Conservation (phyloP, 768 basidiomycete species). For the Lanmaoa pseudosensibilis region DNA sequence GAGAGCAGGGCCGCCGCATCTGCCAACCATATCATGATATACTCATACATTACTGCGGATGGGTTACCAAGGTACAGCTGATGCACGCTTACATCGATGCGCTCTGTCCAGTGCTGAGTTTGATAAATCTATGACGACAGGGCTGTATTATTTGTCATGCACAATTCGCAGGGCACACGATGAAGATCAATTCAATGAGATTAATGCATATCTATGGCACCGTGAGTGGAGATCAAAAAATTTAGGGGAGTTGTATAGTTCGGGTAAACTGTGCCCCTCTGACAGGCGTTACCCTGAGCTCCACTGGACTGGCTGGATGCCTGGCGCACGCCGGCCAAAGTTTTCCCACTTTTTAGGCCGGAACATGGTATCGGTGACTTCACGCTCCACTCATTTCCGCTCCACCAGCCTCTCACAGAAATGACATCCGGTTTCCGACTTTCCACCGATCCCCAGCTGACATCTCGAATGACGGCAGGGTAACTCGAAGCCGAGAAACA, state of each 20-base stretch:
- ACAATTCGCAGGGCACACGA: background rate
- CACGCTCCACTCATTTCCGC: background rate
- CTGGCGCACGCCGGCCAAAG: too few relatives aligned
- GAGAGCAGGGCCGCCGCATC: background rate
- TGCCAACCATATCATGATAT: background rate
- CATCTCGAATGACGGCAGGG: background rate
- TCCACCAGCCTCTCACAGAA: background rate
- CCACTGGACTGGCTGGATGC: too few relatives aligned
- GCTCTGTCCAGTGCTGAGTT: background rate
- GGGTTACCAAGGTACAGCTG: background rate
- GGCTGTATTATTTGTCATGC: background rate
- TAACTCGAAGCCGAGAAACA: background rate
- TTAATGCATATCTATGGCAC: too few relatives aligned
- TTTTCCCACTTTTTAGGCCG: too few relatives aligned
- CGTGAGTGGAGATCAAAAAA: background rate
- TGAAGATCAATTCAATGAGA: too few relatives aligned
- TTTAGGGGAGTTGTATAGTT: background rate
- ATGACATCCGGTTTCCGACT: conserved; percentile 7
- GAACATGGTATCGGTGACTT: too few relatives aligned
- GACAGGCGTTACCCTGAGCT: background rate
- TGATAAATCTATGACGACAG: background rate
- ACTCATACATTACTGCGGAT: background rate
- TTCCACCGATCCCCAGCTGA: background rate
- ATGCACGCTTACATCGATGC: background rate
- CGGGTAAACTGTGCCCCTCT: background rate